Conservation (phyloP, 1,284 basidiomycete genomes). For the Fistulinella staudtii region DNA sequence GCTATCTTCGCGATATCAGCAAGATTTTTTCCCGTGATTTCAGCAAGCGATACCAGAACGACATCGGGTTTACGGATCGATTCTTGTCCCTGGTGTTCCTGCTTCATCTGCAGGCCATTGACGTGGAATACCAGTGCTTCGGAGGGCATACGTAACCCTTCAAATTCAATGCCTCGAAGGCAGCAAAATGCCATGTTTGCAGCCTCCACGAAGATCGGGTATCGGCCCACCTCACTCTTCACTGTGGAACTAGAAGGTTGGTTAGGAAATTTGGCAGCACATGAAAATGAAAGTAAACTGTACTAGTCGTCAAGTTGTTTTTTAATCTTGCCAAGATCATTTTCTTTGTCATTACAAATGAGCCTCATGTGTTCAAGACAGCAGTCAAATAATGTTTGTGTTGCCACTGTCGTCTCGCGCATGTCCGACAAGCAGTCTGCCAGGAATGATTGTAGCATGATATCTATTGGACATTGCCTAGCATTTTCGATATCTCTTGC, state of each 20-base stretch:
- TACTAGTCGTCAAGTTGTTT: too few relatives aligned
- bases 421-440: too few relatives aligned
- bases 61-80: neutral
- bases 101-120: neutral
- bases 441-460: too few relatives aligned
- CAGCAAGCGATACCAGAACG: neutral
- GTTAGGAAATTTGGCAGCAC: too few relatives aligned
- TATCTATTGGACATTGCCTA: too few relatives aligned
- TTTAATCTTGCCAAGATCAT: too few relatives aligned
- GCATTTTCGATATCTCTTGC: too few relatives aligned
- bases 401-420: too few relatives aligned
- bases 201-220: neutral
- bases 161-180: neutral
- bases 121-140: neutral
- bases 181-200: neutral
- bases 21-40: neutral
- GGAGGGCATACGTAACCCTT: neutral
- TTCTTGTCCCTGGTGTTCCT: neutral
- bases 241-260: neutral
- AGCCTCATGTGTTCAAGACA: too few relatives aligned
- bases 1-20: neutral
- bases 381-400: too few relatives aligned
- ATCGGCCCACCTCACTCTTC: neutral
- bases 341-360: too few relatives aligned
- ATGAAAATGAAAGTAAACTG: too few relatives aligned